Evolutionary conservation across 2,329 filamentous ascomycete genomes (phyloP).

Genomic region (Sporothrix inflata): DNA sequence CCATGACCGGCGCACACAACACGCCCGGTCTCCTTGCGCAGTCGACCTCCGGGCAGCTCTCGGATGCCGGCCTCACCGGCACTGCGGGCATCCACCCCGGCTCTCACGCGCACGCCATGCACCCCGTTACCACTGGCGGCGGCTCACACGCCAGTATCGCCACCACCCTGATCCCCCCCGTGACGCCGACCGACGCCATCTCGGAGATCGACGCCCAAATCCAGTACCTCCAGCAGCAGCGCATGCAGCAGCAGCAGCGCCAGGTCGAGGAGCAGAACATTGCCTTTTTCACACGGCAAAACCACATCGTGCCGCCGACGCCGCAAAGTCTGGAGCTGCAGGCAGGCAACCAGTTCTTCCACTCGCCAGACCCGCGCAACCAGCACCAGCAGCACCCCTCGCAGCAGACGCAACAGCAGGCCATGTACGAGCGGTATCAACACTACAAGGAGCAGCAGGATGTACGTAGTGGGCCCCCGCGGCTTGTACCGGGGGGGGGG

Average conservation of each 20-base stretch:
- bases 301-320: slow-evolving; percentile 72
- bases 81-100: slow-evolving; percentile 44
- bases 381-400: slow-evolving; percentile 57
- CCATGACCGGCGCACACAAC: slow-evolving; percentile 52
- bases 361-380: slow-evolving; percentile 55
- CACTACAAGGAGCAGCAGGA: slow-evolving; percentile 71
- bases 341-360: slow-evolving; percentile 62
- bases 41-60: slow-evolving; percentile 29
- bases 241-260: slow-evolving; percentile 62
- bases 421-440: slow-evolving; percentile 69
- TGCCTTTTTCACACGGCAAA: slow-evolving; percentile 58
- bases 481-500: too few species aligned
- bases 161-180: slow-evolving; percentile 51
- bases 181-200: slow-evolving; percentile 56
- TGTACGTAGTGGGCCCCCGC: too few species aligned
- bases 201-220: slow-evolving; percentile 67
- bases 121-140: slow-evolving; percentile 47
- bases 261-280: slow-evolving; percentile 61
- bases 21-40: slow-evolving; percentile 44
- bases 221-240: slow-evolving; percentile 66
- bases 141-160: slow-evolving; percentile 51
- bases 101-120: slow-evolving; percentile 42
- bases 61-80: slow-evolving; percentile 30
- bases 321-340: slow-evolving; percentile 81
- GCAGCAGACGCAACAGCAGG: slow-evolving; percentile 49